Conservation (phyloP, 1,284 basidiomycete genomes). For the Puccinia triticina region DNA sequence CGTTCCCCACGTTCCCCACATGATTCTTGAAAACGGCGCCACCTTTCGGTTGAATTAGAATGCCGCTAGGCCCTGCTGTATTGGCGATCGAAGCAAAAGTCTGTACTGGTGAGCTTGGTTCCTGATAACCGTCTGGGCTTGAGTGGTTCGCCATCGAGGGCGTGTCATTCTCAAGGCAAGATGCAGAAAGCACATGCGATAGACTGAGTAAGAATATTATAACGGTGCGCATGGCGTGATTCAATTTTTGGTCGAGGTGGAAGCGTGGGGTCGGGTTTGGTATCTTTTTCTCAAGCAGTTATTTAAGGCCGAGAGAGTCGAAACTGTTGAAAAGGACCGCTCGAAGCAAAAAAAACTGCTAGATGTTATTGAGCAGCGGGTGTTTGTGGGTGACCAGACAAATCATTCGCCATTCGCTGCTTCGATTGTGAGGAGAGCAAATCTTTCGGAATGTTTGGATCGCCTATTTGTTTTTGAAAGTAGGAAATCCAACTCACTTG, state of each 20-base stretch:
- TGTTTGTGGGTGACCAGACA: not conserved
- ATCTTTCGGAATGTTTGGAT: not conserved
- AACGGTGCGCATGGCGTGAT: not conserved
- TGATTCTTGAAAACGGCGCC: constrained; percentile 36
- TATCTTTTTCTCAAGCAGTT: not conserved
- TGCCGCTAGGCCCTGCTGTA: constrained; percentile 41
- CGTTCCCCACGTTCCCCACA: constrained; percentile 20
- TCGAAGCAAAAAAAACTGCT: too few species aligned
- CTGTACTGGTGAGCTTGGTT: too few species aligned
- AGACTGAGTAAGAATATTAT: not conserved
- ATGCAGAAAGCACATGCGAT: not conserved
- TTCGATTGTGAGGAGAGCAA: not conserved
- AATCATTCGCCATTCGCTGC: not conserved
- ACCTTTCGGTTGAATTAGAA: constrained; percentile 30
- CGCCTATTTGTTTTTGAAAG: not conserved
- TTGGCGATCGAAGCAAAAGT: constrained; percentile 3
- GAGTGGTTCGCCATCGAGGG: not conserved
- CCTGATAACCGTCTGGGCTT: not conserved
- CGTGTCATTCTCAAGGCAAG: not conserved
- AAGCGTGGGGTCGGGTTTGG: not conserved
- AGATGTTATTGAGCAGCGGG: not conserved
- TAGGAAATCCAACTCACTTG: constrained; percentile 11
- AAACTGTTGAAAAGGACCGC: not conserved
- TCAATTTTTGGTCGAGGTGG: not conserved
- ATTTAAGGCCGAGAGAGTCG: not conserved